Conservation (phyloP, 768 basidiomycete species). For the Pisolithus microcarpus region DNA sequence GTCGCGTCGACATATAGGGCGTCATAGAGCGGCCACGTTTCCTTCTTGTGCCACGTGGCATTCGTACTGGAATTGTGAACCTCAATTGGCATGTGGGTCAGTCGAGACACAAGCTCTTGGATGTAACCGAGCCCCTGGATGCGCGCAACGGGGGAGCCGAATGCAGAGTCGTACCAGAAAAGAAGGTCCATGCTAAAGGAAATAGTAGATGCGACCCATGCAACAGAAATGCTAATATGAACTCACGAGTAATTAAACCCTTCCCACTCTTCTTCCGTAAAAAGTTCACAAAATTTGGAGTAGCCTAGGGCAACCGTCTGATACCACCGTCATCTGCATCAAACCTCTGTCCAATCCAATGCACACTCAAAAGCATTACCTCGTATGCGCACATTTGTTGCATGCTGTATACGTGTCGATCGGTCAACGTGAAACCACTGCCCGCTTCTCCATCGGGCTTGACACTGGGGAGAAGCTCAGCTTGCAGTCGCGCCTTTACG, state of each 20-base stretch:
- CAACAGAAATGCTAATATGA: neutral
- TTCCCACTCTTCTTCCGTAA: constrained; percentile 89
- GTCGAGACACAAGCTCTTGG: constrained; percentile 76
- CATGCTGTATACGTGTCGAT: constrained; percentile 68
- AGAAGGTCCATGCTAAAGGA: constrained; percentile 13
- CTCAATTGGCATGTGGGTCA: constrained; percentile 67
- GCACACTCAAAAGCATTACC: constrained; percentile 30
- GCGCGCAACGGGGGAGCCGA: constrained; percentile 74
- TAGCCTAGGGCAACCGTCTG: constrained; percentile 89
- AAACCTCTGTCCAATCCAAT: neutral
- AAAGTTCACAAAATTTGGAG: constrained; percentile 85
- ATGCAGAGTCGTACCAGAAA: constrained; percentile 58
- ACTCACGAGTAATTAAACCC: constrained; percentile 82
- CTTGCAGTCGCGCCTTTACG: constrained; percentile 54
- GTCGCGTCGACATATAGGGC: constrained; percentile 83
- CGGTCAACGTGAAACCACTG: constrained; percentile 50
- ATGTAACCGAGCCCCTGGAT: constrained; percentile 74
- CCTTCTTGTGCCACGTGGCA: constrained; percentile 60
- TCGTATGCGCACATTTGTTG: constrained; percentile 85
- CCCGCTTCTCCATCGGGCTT: constrained; percentile 3
- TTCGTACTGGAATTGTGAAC: constrained; percentile 81
- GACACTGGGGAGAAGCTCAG: constrained; percentile 31
- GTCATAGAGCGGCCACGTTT: constrained; percentile 66
- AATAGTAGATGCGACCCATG: neutral
- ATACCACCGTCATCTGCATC: neutral